phyloP scores from a whole-genome alignment of 768 basidiomycete species.

The Dictyophora rubrovolvata region DNA sequence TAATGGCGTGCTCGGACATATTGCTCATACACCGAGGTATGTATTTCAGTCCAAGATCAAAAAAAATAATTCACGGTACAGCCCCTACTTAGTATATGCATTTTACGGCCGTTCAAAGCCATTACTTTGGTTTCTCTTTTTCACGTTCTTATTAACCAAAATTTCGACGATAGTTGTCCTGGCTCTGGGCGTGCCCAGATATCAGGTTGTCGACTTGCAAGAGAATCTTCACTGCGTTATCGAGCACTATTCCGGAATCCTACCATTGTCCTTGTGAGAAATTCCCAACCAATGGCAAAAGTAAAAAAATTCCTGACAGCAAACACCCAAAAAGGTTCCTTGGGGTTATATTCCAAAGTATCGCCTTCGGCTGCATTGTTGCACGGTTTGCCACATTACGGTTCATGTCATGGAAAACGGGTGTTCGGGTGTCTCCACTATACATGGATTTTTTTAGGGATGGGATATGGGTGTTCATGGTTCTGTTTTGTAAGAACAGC shows the following conservation, averaged over 20 bases:
- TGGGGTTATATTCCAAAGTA: not conserved
- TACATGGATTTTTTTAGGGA: not conserved
- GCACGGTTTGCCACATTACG: not conserved
- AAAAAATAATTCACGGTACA: no score
- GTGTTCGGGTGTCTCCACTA: not conserved
- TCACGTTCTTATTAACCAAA: not conserved
- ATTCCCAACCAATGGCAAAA: not conserved
- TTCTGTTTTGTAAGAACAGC: not conserved
- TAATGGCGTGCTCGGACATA: not conserved
- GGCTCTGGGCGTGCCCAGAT: not conserved
- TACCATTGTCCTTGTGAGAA: not conserved
- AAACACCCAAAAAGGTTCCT: not conserved
- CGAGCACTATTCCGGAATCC: not conserved
- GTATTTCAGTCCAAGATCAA: no score
- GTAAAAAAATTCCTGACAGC: not conserved
- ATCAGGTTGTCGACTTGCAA: not conserved
- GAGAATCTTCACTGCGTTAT: not conserved
- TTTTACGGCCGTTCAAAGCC: not conserved
- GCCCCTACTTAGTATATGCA: not conserved
- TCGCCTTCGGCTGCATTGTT: not conserved
- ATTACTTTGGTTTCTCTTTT: not conserved
- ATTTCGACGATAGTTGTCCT: not conserved
- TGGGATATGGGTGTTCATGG: not conserved
- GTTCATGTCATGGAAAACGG: not conserved
- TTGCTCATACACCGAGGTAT: not conserved